Conservation (phyloP, 257 asterid species). For the Solanum bulbocastanum region DNA sequence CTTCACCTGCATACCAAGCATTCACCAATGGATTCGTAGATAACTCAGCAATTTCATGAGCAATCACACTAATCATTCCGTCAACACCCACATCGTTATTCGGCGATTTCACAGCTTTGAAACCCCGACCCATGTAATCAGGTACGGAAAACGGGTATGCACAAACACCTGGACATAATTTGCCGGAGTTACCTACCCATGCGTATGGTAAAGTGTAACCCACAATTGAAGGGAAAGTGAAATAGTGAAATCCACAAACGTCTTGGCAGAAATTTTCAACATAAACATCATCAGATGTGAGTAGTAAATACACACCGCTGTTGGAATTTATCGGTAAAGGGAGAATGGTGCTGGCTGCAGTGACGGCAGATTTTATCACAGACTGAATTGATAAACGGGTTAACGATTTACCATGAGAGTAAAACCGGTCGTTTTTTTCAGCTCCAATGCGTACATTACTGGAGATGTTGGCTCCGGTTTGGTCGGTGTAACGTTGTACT, state of each 20-base stretch:
- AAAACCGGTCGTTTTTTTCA: slow-evolving; percentile 55
- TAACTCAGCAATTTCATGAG: slow-evolving; percentile 80
- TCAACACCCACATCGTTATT: slow-evolving; percentile 81
- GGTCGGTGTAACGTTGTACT: slow-evolving; percentile 63
- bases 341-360: slow-evolving; percentile 28
- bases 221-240: slow-evolving; percentile 80
- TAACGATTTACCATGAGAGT: slow-evolving; percentile 57
- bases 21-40: slow-evolving; percentile 65
- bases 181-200: slow-evolving; percentile 84
- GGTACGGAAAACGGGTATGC: slow-evolving; percentile 87
- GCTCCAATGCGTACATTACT: slow-evolving; percentile 39
- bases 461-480: slow-evolving; percentile 58
- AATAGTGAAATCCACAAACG: slow-evolving; percentile 74
- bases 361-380: slow-evolving; percentile 51
- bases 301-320: slow-evolving; percentile 62
- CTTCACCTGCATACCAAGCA: slow-evolving; percentile 89
- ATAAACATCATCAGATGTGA: slow-evolving; percentile 64
- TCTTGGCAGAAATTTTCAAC: slow-evolving; percentile 64
- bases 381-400: slow-evolving; percentile 65
- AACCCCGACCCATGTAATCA: slow-evolving; percentile 36
- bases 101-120: slow-evolving; percentile 53
- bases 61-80: slow-evolving; percentile 87
- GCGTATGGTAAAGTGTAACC: slow-evolving; percentile 94
- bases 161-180: slow-evolving; percentile 62
- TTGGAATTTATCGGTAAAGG: slow-evolving; percentile 67